phyloP scores from a whole-genome alignment of 2,329 filamentous ascomycete species.

The Colletotrichum gigasporum region DNA sequence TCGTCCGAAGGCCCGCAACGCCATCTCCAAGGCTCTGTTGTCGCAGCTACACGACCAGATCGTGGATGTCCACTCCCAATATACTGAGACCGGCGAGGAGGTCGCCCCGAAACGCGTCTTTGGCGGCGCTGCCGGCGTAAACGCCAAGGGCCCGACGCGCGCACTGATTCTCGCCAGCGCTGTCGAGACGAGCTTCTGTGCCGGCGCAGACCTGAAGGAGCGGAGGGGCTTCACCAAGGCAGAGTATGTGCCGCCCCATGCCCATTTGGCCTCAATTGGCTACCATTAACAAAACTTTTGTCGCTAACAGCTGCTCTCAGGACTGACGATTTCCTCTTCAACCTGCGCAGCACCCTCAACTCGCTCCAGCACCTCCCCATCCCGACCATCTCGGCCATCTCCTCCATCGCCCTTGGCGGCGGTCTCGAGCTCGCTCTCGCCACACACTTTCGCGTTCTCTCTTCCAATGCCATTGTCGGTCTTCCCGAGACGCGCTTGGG shows the following conservation, averaged over 20 bases:
- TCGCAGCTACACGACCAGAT: constrained; percentile 77
- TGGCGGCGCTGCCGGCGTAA: constrained; percentile 54
- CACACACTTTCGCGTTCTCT: constrained; percentile 89
- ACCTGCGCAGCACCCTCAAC: constrained; percentile 80
- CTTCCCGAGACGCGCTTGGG: constrained; percentile 92
- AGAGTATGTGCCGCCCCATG: constrained; percentile 66
- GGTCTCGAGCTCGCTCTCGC: constrained; percentile 92
- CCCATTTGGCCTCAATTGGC: not conserved
- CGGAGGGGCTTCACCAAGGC: constrained; percentile 77
- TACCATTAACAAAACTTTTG: not conserved
- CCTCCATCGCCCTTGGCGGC: constrained; percentile 87
- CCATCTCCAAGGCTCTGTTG: constrained; percentile 84
- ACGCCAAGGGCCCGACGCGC: constrained; percentile 70
- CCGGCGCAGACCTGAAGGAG: constrained; percentile 95
- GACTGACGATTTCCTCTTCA: constrained; percentile 79
- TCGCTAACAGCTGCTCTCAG: constrained; percentile 53
- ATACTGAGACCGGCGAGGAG: constrained; percentile 62
- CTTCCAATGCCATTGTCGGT: constrained; percentile 79
- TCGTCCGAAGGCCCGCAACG: constrained; percentile 85
- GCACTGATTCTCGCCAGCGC: constrained; percentile 87
- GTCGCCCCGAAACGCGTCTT: constrained; percentile 49
- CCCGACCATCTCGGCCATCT: constrained; percentile 89
- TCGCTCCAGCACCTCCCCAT: constrained; percentile 80
- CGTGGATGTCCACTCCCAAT: constrained; percentile 73
- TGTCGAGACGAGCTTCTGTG: constrained; percentile 89